Base-by-base conservation (phyloP, 225 moss, liverwort and hornwort genomes). In the Takakia lepidozioides region DNA sequence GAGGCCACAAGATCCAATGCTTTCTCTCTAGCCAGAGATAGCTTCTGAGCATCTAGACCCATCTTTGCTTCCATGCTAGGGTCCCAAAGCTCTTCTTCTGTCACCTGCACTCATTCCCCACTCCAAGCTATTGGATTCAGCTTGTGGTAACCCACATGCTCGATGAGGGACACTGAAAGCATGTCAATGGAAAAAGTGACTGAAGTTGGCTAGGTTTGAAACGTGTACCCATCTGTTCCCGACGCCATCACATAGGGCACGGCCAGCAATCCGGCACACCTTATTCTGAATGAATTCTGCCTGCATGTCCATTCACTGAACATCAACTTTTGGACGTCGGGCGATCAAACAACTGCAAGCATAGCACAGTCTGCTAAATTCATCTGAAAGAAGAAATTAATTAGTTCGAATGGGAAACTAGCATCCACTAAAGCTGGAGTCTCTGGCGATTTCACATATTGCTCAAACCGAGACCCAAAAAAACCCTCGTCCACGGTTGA, bases 1-100 rank as follows among this genome's bases (percentile, higher is more conserved):
- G 65, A n/a, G n/a, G n/a, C 69, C 63, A 77, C 76, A 66, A 76
- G 69, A 63, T 70, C 71, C 73, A 82, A 60, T 30, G 82, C 77
- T 61, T 77, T 76, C 57, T 66, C 76, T 41, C 62, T 72, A 35
- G 73, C 72, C 62, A 81, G 71, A 64, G 77, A 76, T 25, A 58
- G 60, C 21, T 62, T 77, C 29, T 67, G 63, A 54, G 57, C 47
- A 70, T 66, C 82, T 46, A 77, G 42, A 43, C 70, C 73, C 62
- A 77, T 51, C 23, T 58, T 60, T 28, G 49, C 62, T 51, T 77
- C 76, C 48, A 50, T 52, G 30, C 59, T 59, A 49, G 32, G 32
- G 42, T 82, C 82, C 72, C 76, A 76, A n/a, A 82, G 47, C 21
- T 67, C 27, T 7, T 48, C 29, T 58, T 73, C 76, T 55, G 44